Evolutionary conservation across 768 basidiomycete genomes (phyloP).

Genomic region (Pleurotus tuber-regium): DNA sequence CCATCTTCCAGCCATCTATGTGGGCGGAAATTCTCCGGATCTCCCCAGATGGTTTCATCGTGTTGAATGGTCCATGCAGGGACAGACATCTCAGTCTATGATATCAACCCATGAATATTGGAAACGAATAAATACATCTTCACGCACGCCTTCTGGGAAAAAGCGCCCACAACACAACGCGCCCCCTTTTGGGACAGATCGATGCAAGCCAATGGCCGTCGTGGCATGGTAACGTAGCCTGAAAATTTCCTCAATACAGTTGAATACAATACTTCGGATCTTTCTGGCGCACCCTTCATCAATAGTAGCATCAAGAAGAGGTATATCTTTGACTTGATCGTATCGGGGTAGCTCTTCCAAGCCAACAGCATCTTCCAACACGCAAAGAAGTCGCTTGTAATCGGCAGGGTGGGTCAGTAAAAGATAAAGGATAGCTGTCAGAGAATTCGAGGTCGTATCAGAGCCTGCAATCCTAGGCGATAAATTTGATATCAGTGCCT

Average conservation of each 20-base stretch:
- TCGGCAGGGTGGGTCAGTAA: slow-evolving; percentile 21
- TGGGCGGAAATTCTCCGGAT: slow-evolving; percentile 28
- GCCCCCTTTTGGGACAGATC: slow-evolving; percentile 26
- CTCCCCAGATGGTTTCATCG: slow-evolving; percentile 26
- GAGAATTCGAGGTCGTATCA: slow-evolving; percentile 30
- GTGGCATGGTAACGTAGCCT: slow-evolving; percentile 31
- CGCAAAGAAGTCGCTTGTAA: slow-evolving; percentile 15
- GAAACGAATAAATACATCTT: neutral
- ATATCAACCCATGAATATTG: neutral
- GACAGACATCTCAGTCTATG: slow-evolving; percentile 29
- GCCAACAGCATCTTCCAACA: slow-evolving; percentile 13
- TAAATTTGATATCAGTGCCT: neutral
- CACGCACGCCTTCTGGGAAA: slow-evolving; percentile 27
- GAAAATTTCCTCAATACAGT: neutral
- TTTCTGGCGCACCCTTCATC: slow-evolving; percentile 20
- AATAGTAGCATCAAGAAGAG: slow-evolving; percentile 23
- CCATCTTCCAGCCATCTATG: slow-evolving; percentile 32
- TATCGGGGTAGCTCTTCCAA: slow-evolving; percentile 12
- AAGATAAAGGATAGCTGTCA: slow-evolving; percentile 22
- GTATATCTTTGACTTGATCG: slow-evolving; percentile 20
- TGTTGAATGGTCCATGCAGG: slow-evolving; percentile 33
- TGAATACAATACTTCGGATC: neutral
- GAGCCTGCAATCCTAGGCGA: slow-evolving; percentile 28
- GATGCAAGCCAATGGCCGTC: slow-evolving; percentile 32
- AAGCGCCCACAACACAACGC: slow-evolving; percentile 18